Evolutionary conservation across 768 basidiomycete genomes (phyloP), one percentile per base, ranked within the genome.

Genomic region (Russula virescens): DNA sequence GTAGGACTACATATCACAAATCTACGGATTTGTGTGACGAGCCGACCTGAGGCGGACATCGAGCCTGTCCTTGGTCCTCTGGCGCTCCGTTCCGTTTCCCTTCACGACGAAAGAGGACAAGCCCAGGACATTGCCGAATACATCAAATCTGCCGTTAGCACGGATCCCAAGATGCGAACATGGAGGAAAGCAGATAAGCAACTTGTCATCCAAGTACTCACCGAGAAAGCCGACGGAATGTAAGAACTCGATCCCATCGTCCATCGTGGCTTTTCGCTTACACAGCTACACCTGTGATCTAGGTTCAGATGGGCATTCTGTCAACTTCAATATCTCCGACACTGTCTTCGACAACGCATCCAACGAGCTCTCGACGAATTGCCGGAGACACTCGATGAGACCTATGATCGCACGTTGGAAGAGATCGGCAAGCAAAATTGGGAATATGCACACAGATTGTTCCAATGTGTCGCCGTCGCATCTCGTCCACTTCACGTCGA

Each of bases 261-360:
- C 47, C 1, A n/a, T 19, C 7, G 2, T 38, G 10, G 18, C 35
- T 5, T 14, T 6, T 18, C 26, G 2, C 28, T 42, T 3, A 48
- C n/a, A n/a, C n/a, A n/a, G n/a, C n/a, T n/a, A n/a, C 5, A 11
- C 5, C 5, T 31, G 9, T 31, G 23, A 19, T 16, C 0, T n/a
- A 61, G 60, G 60, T 61, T 61, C n/a, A 21, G 52, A 34, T 61
- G 53, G 52, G 46, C 47, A 5, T 35, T 18, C 35, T 61, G 60
- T 25, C 60, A 61, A 35, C 13, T 61, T 1, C n/a, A 38, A 2
- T 34, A 26, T 43, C 53, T 61, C 21, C 35, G 60, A 6, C 43
- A 26, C 19, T 47, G 52, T 38, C 26, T 48, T 1, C 45, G 52
- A 8, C 23, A 5, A 8, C 14, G 25, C 9, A 21, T 61, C 21